phyloP scores from a whole-genome alignment of 805 yeast species.

The Starmera dryadoides region DNA sequence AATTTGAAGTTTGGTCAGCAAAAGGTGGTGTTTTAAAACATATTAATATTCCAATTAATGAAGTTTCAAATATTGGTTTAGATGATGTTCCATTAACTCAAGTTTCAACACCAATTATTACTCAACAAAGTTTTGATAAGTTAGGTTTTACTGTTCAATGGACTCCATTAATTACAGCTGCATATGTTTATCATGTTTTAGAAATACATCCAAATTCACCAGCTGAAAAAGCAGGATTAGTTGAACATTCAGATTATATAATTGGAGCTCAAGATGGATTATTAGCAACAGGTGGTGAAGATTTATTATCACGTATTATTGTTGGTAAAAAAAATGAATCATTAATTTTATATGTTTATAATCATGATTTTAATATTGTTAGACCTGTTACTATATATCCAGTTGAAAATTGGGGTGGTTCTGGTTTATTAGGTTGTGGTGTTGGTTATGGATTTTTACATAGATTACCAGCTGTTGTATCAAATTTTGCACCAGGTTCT shows the following conservation, averaged over 20 bases:
- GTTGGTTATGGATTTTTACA: constrained; percentile 92
- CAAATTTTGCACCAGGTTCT: constrained; percentile 28
- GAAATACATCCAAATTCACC: constrained; percentile 70
- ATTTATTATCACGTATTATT: constrained; percentile 61
- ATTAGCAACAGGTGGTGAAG: constrained; percentile 83
- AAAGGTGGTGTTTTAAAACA: constrained; percentile 64
- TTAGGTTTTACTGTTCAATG: constrained; percentile 71
- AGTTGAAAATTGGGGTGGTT: constrained; percentile 71
- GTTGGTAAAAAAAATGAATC: constrained; percentile 39
- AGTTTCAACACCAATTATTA: constrained; percentile 15
- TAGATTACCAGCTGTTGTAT: constrained; percentile 65
- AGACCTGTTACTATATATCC: constrained; percentile 83
- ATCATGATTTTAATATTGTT: constrained; percentile 77
- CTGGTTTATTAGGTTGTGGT: constrained; percentile 84
- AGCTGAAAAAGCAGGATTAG: constrained; percentile 73
- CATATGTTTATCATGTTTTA: constrained; percentile 82
- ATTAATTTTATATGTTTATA: constrained; percentile 67
- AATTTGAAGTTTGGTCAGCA: constrained; percentile 74
- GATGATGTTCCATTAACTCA: constrained; percentile 18
- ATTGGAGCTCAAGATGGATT: constrained; percentile 85
- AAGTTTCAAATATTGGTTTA: constrained; percentile 20
- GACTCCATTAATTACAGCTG: constrained; percentile 66
- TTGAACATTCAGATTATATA: constrained; percentile 82
- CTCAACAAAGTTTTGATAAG: constrained; percentile 33
- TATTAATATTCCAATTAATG: constrained; percentile 27